phyloP scores from a whole-genome alignment of 148 eudicot genomes.

The Agrostemma githago region DNA sequence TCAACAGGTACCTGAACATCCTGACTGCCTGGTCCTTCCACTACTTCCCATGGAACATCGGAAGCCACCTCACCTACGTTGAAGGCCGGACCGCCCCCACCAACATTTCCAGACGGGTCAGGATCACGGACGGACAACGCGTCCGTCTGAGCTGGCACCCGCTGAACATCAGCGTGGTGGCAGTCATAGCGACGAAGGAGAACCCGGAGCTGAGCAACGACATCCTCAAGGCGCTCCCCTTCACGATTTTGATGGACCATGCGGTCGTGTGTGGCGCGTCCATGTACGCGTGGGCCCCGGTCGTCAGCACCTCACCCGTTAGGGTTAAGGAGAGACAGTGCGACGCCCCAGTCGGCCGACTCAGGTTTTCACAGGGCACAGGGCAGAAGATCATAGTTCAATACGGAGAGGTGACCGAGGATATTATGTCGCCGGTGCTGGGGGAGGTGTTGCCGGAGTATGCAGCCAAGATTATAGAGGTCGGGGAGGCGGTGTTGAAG shows the following conservation, averaged over 20 bases:
- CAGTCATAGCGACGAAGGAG: background rate
- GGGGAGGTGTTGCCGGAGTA: conserved; percentile 13
- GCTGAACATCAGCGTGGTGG: background rate
- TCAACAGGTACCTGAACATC: background rate
- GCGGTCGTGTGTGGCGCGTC: conserved; percentile 11
- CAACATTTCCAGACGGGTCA: background rate
- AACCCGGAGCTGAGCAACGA: background rate
- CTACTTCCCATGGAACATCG: conserved; percentile 1
- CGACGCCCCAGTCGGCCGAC: background rate
- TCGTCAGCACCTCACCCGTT: background rate
- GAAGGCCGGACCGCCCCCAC: background rate
- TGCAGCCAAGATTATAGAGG: background rate
- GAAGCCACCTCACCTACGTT: conserved; percentile 2
- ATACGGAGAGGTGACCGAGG: conserved; percentile 10
- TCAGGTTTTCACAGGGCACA: conserved; percentile 2
- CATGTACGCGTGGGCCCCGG: conserved; percentile 10
- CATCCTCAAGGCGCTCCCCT: background rate
- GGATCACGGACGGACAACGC: background rate
- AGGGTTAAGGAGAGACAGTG: conserved; percentile 6
- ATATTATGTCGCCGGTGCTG: conserved; percentile 6
- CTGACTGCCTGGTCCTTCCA: conserved; percentile 7
- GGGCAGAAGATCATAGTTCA: conserved; percentile 7
- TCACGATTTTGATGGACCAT: conserved; percentile 7
- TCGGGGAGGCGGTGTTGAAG: conserved; percentile 2
- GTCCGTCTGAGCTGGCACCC: background rate